Conservation (phyloP, 176 grass and related monocot species). For the Raddia distichophylla region DNA sequence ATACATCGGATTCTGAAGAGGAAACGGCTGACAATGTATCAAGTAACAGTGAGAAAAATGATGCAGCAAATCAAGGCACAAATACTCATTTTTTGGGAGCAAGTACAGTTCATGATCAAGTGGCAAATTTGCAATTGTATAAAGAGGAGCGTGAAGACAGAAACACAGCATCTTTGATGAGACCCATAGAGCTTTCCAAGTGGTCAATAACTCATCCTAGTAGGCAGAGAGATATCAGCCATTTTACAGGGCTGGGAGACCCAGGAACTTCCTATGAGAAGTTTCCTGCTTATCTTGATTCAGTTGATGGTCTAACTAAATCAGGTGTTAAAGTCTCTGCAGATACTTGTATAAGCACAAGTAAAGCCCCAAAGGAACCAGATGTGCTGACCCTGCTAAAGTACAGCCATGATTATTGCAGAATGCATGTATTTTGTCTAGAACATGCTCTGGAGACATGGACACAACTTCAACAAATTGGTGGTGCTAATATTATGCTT, state of each 20-base stretch:
- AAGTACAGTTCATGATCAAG: conserved; percentile 33
- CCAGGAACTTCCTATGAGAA: conserved; percentile 34
- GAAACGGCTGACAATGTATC: conserved; percentile 48
- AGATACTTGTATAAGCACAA: conserved; percentile 40
- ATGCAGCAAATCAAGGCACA: conserved; percentile 30
- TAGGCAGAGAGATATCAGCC: conserved; percentile 37
- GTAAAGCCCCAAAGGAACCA: conserved; percentile 47
- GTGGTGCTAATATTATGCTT: conserved; percentile 91
- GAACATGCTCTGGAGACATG: conserved; percentile 94
- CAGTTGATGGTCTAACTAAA: conserved; percentile 30
- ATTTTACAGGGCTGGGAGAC: conserved; percentile 33
- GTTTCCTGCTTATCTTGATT: conserved; percentile 42
- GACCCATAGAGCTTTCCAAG: conserved; percentile 36
- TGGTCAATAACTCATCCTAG: conserved; percentile 35
- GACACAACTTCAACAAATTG: conserved; percentile 76
- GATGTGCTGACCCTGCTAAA: conserved; percentile 54
- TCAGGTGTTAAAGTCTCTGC: conserved; percentile 35
- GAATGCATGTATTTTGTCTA: conserved; percentile 99
- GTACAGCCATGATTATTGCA: conserved; percentile 79
- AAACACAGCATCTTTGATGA: conserved; percentile 27
- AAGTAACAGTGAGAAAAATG: conserved; percentile 42
- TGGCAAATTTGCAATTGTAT: conserved; percentile 36
- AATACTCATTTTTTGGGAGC: conserved; percentile 29
- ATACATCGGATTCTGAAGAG: conserved; percentile 72
- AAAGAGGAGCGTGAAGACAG: conserved; percentile 41